phyloP scores from a whole-genome alignment of 768 basidiomycete genomes.

The Sutorius australiensis region DNA sequence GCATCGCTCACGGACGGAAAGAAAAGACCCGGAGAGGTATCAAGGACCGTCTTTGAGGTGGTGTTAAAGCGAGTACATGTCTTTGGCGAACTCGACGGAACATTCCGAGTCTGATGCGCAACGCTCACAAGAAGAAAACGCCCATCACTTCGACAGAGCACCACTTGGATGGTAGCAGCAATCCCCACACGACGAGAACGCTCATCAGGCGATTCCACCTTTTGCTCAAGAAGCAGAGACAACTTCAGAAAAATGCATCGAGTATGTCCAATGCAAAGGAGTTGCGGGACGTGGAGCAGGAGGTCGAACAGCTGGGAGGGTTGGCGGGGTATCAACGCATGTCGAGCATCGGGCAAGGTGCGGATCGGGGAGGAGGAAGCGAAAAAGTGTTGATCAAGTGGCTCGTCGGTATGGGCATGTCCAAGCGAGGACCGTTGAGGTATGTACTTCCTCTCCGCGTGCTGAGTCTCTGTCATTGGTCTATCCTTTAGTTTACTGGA shows the following conservation, averaged over 20 bases:
- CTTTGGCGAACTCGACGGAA: neutral
- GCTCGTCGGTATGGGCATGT: constrained; percentile 54
- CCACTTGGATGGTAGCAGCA: constrained; percentile 36
- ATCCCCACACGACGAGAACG: constrained; percentile 59
- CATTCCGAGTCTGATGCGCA: constrained; percentile 35
- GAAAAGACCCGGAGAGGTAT: no score
- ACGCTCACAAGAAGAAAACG: constrained; percentile 40
- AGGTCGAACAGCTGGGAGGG: constrained; percentile 73
- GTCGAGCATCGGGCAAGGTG: constrained; percentile 76
- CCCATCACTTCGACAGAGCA: constrained; percentile 38
- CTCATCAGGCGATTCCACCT: constrained; percentile 80
- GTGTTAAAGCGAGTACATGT: neutral
- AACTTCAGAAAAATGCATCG: constrained; percentile 39
- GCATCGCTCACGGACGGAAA: neutral
- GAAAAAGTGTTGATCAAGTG: constrained; percentile 76
- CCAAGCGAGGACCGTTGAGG: constrained; percentile 32
- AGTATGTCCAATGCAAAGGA: constrained; percentile 24
- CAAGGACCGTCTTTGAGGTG: neutral
- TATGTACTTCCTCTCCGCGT: constrained; percentile 15
- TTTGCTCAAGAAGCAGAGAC: constrained; percentile 64
- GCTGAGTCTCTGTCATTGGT: neutral
- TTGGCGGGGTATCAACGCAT: constrained; percentile 78
- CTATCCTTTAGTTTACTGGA: constrained; percentile 63
- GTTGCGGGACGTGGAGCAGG: constrained; percentile 50
- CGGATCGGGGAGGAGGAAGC: constrained; percentile 83